Base-by-base conservation (phyloP, 1,139 yeast species). In the Yamadazyma oceani region DNA sequence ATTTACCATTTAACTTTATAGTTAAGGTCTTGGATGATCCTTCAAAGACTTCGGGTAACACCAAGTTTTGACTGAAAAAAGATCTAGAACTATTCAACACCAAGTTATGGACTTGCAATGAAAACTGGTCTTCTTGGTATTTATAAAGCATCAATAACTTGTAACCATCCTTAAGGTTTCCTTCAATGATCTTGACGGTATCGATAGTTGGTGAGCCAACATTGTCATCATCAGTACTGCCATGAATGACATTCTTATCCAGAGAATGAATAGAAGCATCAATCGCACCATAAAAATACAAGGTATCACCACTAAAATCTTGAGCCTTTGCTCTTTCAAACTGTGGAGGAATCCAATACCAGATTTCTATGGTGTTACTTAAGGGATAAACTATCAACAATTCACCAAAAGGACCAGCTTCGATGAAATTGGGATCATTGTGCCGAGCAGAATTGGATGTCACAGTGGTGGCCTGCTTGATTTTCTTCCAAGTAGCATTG, bases 271-370 rank as follows among this genome's bases (percentile, higher is more conserved):
- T 21, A 16, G 12, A 8, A 8, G 16, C 30, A 6, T 42, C 35
- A 28, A 47, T 56, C 29, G 48, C 57, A 10, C 44, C 40, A 29
- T 53, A 47, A 29, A 74, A 57, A 43, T 61, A 62, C 32, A 75
- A 43, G 1, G 72, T 59, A 32, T 64, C 69, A 17, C 60, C 62
- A 26, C 60, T 60, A 24, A 46, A 43, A 27, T 44, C 40, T 16
- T 25, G 36, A 1, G 41, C 9, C 4, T 31, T 26, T 5, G 38
- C 26, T 17, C 22, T 27, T 6, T 23, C 25, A 24, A 22, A 17
- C 24, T 31, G 35, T 3, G 57, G 57, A 4, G 67, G 69, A 2
- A 50, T 32, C 80, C 81, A 75, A 44, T 70, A 75, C 82, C 82
- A 78, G 3, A 76, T 55, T 44, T 77, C 79, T 12, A 76, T 42